Percentiles rank a stretch among this genome's conserved stretches.
Evolutionary conservation across 2,329 filamentous ascomycete species (phyloP).

Genomic region (Chrysoporthe cubensis): DNA sequence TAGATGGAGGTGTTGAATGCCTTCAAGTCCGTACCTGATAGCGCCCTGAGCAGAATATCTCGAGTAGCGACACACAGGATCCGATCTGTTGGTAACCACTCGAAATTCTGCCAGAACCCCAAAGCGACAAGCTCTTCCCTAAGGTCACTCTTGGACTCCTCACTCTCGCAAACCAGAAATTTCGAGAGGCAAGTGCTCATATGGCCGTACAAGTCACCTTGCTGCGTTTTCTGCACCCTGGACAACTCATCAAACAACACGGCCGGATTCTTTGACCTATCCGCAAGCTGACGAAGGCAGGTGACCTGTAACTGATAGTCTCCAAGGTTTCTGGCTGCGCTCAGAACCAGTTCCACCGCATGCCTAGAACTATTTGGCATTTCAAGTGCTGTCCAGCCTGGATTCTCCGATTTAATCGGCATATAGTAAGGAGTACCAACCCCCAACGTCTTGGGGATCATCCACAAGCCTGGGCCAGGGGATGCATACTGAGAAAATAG

Average conservation of each 20-base stretch:
- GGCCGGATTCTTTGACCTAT: background rate
- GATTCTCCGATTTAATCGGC: background rate
- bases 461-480: background rate
- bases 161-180: background rate
- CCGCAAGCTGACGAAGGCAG: background rate
- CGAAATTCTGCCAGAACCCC: background rate
- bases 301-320: background rate
- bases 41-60: conserved; percentile 6
- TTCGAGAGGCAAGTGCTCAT: background rate
- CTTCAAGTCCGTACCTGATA: background rate
- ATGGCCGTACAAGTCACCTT: conserved; percentile 1
- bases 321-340: background rate
- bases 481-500: background rate
- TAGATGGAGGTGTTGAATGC: background rate
- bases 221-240: background rate
- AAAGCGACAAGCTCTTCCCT: background rate
- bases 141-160: background rate
- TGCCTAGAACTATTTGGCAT: background rate
- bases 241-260: background rate
- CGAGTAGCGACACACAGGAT: background rate
- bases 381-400: background rate
- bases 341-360: background rate
- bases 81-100: background rate
- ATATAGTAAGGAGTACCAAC: conserved; percentile 3
- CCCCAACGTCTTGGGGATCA: background rate